Evolutionary conservation across 495 filamentous ascomycete species (phyloP).

Genomic region (Pyronema omphalodes): DNA sequence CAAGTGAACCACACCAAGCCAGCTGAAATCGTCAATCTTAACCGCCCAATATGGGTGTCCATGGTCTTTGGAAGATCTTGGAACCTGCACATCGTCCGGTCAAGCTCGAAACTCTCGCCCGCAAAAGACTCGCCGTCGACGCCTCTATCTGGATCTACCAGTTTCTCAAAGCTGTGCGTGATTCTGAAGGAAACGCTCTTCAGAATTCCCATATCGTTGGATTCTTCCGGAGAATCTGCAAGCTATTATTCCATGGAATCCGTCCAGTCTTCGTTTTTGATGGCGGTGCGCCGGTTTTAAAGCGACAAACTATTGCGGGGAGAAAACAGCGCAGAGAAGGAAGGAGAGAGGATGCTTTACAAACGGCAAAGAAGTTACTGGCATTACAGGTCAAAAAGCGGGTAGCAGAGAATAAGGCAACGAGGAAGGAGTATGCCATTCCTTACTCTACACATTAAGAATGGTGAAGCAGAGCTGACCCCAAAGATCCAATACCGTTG

Average conservation of each 20-base stretch:
- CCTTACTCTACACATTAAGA: not conserved
- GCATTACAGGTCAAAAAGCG: slow-evolving; percentile 80
- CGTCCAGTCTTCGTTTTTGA: slow-evolving; percentile 96
- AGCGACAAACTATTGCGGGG: slow-evolving; percentile 70
- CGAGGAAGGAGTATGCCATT: not conserved
- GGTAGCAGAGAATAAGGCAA: slow-evolving; percentile 65
- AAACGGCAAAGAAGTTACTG: slow-evolving; percentile 75
- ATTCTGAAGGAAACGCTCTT: slow-evolving; percentile 93
- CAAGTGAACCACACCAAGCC: too few species aligned
- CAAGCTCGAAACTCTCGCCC: slow-evolving; percentile 87
- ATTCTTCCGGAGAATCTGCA: slow-evolving; percentile 96
- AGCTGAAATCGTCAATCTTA: too few species aligned
- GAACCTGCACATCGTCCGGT: slow-evolving; percentile 80
- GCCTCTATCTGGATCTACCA: slow-evolving; percentile 99
- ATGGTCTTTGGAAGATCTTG: slow-evolving; percentile 86
- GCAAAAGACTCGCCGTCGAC: slow-evolving; percentile 87
- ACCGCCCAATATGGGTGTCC: slow-evolving; percentile 61
- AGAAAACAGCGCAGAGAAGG: slow-evolving; percentile 71
- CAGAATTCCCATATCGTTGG: slow-evolving; percentile 89
- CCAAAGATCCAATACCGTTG: not conserved
- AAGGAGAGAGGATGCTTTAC: slow-evolving; percentile 72
- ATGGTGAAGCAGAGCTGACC: not conserved
- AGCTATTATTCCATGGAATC: slow-evolving; percentile 90
- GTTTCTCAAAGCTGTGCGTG: slow-evolving; percentile 93
- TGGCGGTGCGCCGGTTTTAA: slow-evolving; percentile 78